phyloP scores from a whole-genome alignment of 305 asterid species.

The Nicotiana rustica region DNA sequence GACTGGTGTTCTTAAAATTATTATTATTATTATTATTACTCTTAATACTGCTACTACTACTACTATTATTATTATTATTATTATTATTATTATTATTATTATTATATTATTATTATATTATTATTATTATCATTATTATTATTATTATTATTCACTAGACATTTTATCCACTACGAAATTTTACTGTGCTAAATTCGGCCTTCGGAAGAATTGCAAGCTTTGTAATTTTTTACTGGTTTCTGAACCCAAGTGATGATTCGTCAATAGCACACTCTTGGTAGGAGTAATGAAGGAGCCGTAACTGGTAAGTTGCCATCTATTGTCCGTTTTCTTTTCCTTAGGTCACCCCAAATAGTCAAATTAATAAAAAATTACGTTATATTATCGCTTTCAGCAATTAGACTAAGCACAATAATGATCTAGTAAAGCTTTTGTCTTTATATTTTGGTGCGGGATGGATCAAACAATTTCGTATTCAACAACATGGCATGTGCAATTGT shows the following conservation, averaged over 20 bases:
- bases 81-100: no score
- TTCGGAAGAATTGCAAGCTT: not conserved
- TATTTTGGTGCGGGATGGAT: not conserved
- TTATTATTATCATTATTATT: no score
- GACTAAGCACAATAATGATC: not conserved
- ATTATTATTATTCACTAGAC: no score
- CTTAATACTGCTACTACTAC: no score
- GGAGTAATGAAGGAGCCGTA: not conserved
- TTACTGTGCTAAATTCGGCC: not conserved
- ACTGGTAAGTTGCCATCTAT: not conserved
- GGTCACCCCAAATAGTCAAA: conserved; percentile 25
- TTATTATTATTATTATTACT: no score
- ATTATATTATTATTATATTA: no score
- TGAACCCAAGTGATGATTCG: conserved; percentile 1
- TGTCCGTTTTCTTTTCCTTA: not conserved
- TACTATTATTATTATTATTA: no score
- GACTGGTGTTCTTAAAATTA: no score
- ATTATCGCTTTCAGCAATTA: no score
- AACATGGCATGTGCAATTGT: not conserved
- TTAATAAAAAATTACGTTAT: not conserved
- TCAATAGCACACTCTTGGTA: not conserved
- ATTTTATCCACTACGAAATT: not conserved
- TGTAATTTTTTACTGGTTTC: not conserved
- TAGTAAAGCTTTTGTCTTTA: not conserved
- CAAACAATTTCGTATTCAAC: not conserved